Evolutionary conservation across 768 basidiomycete genomes (phyloP).

Genomic region (Leccinellum rugosiceps): DNA sequence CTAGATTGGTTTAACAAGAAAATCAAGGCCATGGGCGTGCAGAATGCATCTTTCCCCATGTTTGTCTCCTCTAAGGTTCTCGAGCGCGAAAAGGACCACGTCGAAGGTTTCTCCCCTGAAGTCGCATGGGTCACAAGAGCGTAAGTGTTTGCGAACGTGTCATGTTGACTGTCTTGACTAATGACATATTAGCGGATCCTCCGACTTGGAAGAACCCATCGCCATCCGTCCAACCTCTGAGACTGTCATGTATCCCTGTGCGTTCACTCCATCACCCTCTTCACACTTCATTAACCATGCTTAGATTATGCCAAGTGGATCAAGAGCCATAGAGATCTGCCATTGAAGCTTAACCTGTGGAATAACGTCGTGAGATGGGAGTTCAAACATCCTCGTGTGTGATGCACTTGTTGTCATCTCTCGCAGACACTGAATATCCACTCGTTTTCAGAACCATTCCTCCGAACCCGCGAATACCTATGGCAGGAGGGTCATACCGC

Average conservation of each 20-base stretch:
- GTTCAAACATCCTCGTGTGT: slow-evolving; percentile 95
- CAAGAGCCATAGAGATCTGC: slow-evolving; percentile 93
- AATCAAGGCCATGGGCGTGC: slow-evolving; percentile 93
- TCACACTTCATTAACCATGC: background rate
- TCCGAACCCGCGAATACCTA: slow-evolving; percentile 98
- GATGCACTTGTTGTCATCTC: slow-evolving; percentile 4
- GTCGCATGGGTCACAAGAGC: slow-evolving; percentile 99
- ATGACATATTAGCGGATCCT: slow-evolving; percentile 60
- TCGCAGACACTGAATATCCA: background rate
- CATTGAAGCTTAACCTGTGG: slow-evolving; percentile 97
- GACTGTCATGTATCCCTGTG: slow-evolving; percentile 99
- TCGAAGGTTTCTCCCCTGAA: slow-evolving; percentile 98
- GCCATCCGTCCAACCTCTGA: slow-evolving; percentile 98
- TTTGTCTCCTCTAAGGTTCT: slow-evolving; percentile 91
- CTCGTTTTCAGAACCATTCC: slow-evolving; percentile 79
- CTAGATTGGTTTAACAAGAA: slow-evolving; percentile 90
- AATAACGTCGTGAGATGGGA: slow-evolving; percentile 99
- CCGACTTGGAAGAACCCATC: slow-evolving; percentile 94
- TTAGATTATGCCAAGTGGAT: slow-evolving; percentile 99
- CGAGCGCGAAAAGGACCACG: slow-evolving; percentile 96
- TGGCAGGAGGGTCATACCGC: slow-evolving; percentile 99
- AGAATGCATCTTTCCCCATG: slow-evolving; percentile 99
- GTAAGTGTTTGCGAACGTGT: slow-evolving; percentile 45
- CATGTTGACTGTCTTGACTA: background rate
- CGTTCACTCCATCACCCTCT: slow-evolving; percentile 25